Evolutionary conservation across 1,139 yeast genomes (phyloP), one percentile per base, ranked within the genome.

Genomic region (Blastobotrys petasosporus): DNA sequence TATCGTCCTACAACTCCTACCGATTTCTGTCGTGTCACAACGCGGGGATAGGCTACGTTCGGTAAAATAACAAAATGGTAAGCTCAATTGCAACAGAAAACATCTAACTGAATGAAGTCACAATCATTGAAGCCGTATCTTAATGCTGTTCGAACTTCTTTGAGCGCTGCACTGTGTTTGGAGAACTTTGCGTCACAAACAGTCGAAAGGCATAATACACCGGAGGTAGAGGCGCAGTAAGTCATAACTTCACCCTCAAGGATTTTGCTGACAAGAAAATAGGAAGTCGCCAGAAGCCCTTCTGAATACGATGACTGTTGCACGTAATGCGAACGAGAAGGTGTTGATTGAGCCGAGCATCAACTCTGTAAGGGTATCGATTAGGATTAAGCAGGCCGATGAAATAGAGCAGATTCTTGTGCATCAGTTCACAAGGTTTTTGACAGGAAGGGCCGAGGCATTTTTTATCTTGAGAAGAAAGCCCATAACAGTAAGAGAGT

Each of bases 111-210:
- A n/a, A 13, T 13, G 17, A 17, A 63, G 70, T 64, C 69, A 43
- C 98, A 92, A 79, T 92, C 98, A 4, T 77, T 92, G 52, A 87
- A 92, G 59, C 98, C 98, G 52, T 92, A 92, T 62, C 76, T 92
- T 50, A 83, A 87, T 8, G 97, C 97, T 1, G 98, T 92, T 28
- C 82, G 98, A 65, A 79, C 85, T 50, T 88, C 98, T 25, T 76
- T 92, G 58, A 87, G 95, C 13, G 97, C 97, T 8, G 96, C 97
- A n/a, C 75, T 92, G 45, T 87, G 96, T 59, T 73, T 92, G 55
- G 94, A 90, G 62, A 92, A 90, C 69, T 94, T 94, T 66, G 85
- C 97, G 20, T 90, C 97, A 10, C 96, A 90, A 66, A 77, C 85
- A 50, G 96, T 85, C 12, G 99, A 92, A 70, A 83, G 99, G 67